Percentiles rank a stretch among this genome's conserved stretches.
Conservation (phyloP, 2,329 filamentous ascomycete genomes). For the Colletotrichum godetiae region DNA sequence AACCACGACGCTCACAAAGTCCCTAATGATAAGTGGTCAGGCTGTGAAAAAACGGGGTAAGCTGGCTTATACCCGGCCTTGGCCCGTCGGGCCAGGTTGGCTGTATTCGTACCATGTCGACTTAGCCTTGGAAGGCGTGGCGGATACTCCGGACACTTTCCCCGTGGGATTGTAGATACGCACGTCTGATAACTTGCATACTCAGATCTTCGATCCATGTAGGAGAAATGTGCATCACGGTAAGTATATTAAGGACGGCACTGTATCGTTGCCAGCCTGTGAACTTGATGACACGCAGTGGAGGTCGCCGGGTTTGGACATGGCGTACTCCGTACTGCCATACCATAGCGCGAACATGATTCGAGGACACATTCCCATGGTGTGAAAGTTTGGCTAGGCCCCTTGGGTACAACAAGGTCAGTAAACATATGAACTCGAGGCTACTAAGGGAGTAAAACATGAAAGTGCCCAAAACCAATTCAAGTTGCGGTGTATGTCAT, state of each 20-base stretch:
- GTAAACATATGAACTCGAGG: neutral
- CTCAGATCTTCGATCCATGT: neutral
- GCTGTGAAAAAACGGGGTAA: neutral
- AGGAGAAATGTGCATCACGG: neutral
- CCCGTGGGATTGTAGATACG: conserved; percentile 2
- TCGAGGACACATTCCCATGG: neutral
- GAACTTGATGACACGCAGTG: neutral
- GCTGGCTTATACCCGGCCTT: conserved; percentile 14
- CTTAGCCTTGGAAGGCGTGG: neutral
- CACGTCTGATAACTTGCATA: conserved; percentile 15
- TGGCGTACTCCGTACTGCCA: neutral
- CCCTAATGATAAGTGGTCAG: neutral
- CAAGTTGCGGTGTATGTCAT: conserved; percentile 19
- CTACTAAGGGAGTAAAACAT: neutral
- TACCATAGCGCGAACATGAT: neutral
- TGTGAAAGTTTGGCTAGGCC: neutral
- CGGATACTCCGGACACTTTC: neutral
- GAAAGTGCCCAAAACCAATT: neutral
- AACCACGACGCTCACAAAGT: neutral
- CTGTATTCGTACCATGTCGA: neutral
- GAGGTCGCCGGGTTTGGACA: neutral
- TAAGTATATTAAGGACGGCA: neutral
- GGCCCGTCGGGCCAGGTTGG: neutral
- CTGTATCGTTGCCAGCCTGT: too few relatives aligned
- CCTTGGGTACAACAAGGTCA: neutral